Conservation (phyloP, 257 asterid species). For the Paraleonurus japonicus region DNA sequence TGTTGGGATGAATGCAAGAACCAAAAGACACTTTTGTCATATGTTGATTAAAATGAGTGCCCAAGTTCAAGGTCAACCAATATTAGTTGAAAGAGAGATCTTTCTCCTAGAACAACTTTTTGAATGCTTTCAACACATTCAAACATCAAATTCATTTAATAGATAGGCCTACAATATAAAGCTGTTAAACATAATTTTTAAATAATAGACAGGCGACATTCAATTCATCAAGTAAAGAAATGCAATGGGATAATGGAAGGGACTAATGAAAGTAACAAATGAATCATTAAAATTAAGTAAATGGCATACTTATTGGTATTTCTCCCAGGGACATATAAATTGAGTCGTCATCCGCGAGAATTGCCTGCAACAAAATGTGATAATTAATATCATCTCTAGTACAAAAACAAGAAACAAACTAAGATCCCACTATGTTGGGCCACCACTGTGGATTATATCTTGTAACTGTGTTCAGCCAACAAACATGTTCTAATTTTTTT, state of each 20-base stretch:
- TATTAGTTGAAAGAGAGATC: not conserved
- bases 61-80: not conserved
- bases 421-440: not conserved
- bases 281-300: slow-evolving; percentile 18
- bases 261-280: slow-evolving; percentile 1
- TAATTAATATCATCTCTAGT: slow-evolving; percentile 7
- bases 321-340: slow-evolving; percentile 92
- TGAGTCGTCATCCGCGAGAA: slow-evolving; percentile 93
- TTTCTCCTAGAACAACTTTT: slow-evolving; percentile 1
- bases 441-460: not conserved
- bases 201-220: not conserved
- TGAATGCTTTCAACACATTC: not conserved
- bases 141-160: slow-evolving; percentile 3
- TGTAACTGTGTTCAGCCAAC: not conserved
- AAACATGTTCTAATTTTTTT: not conserved
- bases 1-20: not conserved
- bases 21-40: not conserved
- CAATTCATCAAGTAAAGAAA: slow-evolving; percentile 13
- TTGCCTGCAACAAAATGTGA: slow-evolving; percentile 59
- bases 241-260: slow-evolving; percentile 1
- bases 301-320: slow-evolving; percentile 79
- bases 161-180: not conserved
- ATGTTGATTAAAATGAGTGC: not conserved
- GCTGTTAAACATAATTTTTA: not conserved
- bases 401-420: not conserved